Evolutionary conservation across 176 grass and related monocot genomes (phyloP).

Genomic region (Echinochloa phyllopogon): DNA sequence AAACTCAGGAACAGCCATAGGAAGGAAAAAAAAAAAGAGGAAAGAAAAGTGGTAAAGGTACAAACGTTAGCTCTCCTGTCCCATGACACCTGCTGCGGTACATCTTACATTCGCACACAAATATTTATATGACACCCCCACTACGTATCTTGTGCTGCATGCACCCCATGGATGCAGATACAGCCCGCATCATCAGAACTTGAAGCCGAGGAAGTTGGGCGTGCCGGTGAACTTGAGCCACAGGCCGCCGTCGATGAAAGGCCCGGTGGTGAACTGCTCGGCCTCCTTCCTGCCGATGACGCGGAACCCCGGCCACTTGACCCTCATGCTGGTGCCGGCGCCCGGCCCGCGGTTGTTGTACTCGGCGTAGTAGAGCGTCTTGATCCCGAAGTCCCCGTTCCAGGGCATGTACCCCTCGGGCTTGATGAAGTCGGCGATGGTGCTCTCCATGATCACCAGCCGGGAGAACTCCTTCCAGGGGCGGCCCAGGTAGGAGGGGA

Average conservation of each 20-base stretch:
- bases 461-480: conserved; percentile 74
- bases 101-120: too few relatives aligned
- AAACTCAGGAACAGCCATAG: not conserved
- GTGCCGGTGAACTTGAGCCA: conserved; percentile 65
- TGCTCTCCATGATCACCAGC: conserved; percentile 71
- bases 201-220: conserved; percentile 58
- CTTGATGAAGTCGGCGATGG: conserved; percentile 60
- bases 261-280: conserved; percentile 52
- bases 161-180: too few relatives aligned
- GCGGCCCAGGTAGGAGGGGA: conserved; percentile 73
- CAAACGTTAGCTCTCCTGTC: conserved; percentile 21
- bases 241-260: conserved; percentile 51
- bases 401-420: conserved; percentile 73
- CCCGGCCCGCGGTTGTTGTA: conserved; percentile 74
- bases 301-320: conserved; percentile 69
- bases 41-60: not conserved
- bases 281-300: conserved; percentile 56
- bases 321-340: conserved; percentile 61
- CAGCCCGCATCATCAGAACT: too few relatives aligned
- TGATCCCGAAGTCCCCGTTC: conserved; percentile 55
- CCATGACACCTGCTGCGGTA: too few relatives aligned
- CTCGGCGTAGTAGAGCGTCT: conserved; percentile 84
- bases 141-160: not conserved
- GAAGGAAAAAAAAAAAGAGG: not conserved
- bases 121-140: not conserved